Percentiles rank a stretch among this genome's conserved stretches.
Conservation (phyloP, 805 yeast genomes). For the Kazachstania viticola region DNA sequence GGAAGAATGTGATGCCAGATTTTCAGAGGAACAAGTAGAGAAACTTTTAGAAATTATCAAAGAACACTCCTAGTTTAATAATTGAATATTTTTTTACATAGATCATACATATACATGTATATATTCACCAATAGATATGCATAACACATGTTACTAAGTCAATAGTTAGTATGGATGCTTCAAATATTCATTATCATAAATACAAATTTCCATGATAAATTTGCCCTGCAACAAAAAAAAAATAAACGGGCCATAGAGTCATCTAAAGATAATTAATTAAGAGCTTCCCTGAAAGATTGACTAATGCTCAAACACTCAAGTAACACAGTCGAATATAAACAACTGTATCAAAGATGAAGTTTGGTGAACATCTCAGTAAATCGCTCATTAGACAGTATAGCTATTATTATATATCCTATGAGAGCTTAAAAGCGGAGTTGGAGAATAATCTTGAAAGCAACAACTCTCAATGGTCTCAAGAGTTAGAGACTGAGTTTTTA, state of each 20-base stretch:
- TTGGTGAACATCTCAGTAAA: slow-evolving; percentile 85
- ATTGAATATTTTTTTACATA: no score
- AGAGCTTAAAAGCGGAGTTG: slow-evolving; percentile 74
- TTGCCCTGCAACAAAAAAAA: no score
- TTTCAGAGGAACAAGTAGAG: slow-evolving; percentile 54
- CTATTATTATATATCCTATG: slow-evolving; percentile 84
- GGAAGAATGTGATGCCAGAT: slow-evolving; percentile 87
- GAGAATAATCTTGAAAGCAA: slow-evolving; percentile 51
- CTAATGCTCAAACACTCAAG: no score
- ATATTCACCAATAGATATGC: no score
- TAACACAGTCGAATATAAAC: not conserved
- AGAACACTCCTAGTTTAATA: slow-evolving; percentile 25
- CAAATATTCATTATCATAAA: no score
- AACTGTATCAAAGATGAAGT: slow-evolving; percentile 50
- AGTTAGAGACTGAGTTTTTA: slow-evolving; percentile 73
- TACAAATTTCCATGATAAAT: no score
- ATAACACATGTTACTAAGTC: no score
- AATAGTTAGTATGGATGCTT: no score
- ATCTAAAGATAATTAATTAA: no score
- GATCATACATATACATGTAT: no score
- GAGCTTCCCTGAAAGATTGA: no score
- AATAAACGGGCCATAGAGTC: no score
- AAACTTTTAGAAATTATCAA: slow-evolving; percentile 44
- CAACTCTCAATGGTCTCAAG: slow-evolving; percentile 57
- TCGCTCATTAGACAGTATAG: slow-evolving; percentile 84